These are phyloP conservation scores for Verticillium zaregamsianum DNA, from an alignment of 2,329 filamentous ascomycete genomes.

Conservation along the genomic window DNA sequence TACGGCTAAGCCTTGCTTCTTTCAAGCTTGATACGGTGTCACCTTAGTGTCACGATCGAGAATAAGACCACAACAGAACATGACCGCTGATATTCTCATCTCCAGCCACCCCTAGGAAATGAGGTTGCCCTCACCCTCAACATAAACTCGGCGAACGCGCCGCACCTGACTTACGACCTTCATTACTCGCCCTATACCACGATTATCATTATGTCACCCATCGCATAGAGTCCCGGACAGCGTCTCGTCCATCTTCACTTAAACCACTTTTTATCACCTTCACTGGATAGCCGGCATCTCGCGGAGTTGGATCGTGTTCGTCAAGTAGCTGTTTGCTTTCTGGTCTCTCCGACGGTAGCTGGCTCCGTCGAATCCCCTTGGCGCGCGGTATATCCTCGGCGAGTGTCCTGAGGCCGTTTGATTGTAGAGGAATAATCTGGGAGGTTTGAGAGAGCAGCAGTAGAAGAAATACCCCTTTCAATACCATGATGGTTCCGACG, in stretches of 20 bases:
- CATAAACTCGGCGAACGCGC: not conserved
- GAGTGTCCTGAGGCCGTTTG: not conserved
- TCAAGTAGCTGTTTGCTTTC: not conserved
- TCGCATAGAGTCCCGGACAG: not conserved
- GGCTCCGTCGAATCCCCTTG: not conserved
- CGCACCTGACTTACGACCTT: not conserved
- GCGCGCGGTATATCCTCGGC: not conserved
- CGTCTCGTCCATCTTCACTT: not conserved
- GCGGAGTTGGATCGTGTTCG: not conserved
- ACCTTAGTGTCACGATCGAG: not conserved
- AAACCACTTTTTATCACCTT: not conserved
- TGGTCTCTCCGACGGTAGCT: not conserved
- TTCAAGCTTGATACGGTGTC: not conserved
- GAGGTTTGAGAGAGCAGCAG: not conserved
- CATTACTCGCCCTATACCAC: not conserved
- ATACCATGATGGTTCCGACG: not conserved
- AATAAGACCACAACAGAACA: not conserved
- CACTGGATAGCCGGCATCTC: not conserved
- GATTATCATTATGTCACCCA: not conserved
- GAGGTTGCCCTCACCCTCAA: not conserved
- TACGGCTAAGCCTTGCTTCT: slow-evolving; percentile 22
- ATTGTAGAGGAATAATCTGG: not conserved
- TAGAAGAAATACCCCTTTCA: not conserved
- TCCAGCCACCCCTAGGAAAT: not conserved
- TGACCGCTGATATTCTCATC: not conserved